Percentiles rank a stretch among this genome's conserved stretches.
Conservation (phyloP, 441 rosid genomes). For the Gossypium lobatum region DNA sequence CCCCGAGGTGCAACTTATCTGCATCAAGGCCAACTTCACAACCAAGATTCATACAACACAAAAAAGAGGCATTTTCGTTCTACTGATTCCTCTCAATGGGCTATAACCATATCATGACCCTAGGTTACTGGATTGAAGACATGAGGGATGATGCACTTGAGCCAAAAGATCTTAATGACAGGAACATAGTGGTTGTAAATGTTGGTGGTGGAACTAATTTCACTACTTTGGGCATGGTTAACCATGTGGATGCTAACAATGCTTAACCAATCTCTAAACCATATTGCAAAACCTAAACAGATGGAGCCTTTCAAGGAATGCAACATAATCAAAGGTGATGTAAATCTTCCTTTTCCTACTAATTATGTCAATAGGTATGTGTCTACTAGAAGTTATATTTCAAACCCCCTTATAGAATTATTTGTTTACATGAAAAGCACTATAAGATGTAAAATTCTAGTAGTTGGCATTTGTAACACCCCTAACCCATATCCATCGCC, state of each 20-base stretch:
- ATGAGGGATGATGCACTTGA: slow-evolving; percentile 5
- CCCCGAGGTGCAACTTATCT: not conserved
- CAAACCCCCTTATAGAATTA: not conserved
- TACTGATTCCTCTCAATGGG: not conserved
- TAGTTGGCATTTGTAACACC: not conserved
- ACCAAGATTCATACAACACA: not conserved
- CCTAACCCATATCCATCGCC: too few species aligned
- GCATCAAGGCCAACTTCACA: not conserved
- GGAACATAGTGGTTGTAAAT: not conserved
- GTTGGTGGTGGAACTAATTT: not conserved
- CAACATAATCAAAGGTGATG: not conserved
- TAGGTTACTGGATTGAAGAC: not conserved
- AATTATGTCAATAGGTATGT: not conserved
- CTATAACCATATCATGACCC: not conserved
- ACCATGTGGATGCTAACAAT: not conserved
- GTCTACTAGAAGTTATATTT: not conserved
- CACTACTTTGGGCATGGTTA: not conserved
- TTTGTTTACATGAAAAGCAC: not conserved
- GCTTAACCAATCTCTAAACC: not conserved
- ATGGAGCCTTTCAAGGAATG: not conserved
- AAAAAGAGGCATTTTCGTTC: slow-evolving; percentile 1
- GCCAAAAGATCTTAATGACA: not conserved
- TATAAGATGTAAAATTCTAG: not conserved
- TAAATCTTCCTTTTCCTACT: not conserved
- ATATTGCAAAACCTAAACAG: not conserved